Evolutionary conservation across 2,329 filamentous ascomycete species (phyloP), one percentile per base, ranked within the genome.

Genomic region (Neodidymelliopsis sp.): DNA sequence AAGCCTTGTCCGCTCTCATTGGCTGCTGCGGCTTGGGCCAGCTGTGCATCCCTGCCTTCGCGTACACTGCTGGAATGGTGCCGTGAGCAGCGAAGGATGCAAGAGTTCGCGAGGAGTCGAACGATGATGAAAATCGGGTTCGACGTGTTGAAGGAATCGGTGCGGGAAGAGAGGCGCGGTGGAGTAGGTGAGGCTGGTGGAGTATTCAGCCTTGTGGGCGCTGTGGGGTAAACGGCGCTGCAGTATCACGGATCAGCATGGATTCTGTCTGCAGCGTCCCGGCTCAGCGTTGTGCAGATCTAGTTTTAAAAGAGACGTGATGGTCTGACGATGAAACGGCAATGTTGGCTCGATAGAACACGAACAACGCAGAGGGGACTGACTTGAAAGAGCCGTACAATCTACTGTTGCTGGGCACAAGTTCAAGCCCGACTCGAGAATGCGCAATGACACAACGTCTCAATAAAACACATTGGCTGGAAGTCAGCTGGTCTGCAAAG

Each of bases 1-100:
- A 54, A 23, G 33, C n/a, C 18, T 38, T 39, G 12, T 7, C 53
- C 15, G 25, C 5, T 36, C 34, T 65, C 40, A 70, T 70, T 70
- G 60, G 65, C 38, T 24, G 27, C 12, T 29, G 27, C 18, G 28
- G 19, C 31, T 20, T 33, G 35, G 47, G 37, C 27, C 43, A 43
- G 41, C 23, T 22, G 13, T 33, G 29, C 38, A 56, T 45, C 53
- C 53, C 53, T 56, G 53, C 33, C 25, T 37, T 41, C 33, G 30
- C 37, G 25, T 28, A 35, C 42, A 13, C 15, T 46, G 48, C 30
- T 46, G 48, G 42, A 52, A 52, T 42, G 39, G 34, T 44, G 34
- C 10, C 30, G 31, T 15, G 30, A 37, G 19, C 12, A 24, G 10
- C 25, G 29, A 10, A 25, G 46, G 4, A 23, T 34, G 34, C 15